phyloP scores from a whole-genome alignment of 2,329 filamentous ascomycete species.

The Parastagonospora avenae region DNA sequence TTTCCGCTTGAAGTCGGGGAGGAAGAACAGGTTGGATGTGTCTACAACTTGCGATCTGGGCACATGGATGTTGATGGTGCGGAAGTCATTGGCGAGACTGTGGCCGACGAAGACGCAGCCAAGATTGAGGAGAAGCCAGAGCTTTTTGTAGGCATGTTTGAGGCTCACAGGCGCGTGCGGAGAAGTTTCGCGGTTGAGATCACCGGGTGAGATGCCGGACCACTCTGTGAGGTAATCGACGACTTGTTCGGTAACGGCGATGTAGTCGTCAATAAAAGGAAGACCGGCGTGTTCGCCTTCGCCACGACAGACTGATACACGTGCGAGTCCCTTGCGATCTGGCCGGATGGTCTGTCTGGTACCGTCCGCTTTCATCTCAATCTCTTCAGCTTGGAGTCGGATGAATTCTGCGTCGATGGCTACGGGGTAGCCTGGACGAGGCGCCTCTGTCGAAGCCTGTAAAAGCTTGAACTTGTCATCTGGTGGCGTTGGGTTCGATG shows the following conservation, averaged over 20 bases:
- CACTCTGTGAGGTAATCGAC: conserved; percentile 95
- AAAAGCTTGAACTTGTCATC: conserved; percentile 66
- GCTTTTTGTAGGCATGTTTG: conserved; percentile 95
- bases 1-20: conserved; percentile 79
- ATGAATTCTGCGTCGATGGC: conserved; percentile 98
- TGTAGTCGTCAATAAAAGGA: conserved; percentile 97
- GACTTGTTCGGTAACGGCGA: conserved; percentile 85
- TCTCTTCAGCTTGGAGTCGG: conserved; percentile 87
- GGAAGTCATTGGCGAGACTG: conserved; percentile 92
- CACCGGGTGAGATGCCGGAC: conserved; percentile 85
- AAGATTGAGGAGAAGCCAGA: conserved; percentile 94
- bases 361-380: conserved; percentile 94
- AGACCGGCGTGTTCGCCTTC: conserved; percentile 76
- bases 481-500: conserved; percentile 47
- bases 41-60: conserved; percentile 90
- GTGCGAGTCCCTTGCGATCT: conserved; percentile 87
- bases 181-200: conserved; percentile 79
- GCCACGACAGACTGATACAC: conserved; percentile 87
- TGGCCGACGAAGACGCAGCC: conserved; percentile 95
- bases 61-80: conserved; percentile 97
- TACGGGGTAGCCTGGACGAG: conserved; percentile 73
- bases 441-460: conserved; percentile 65
- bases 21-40: conserved; percentile 89
- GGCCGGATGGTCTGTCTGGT: conserved; percentile 90
- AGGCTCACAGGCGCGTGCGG: conserved; percentile 83